A percentile compares a stretch with the other conserved stretches of the same genome.
These are phyloP conservation scores for Cymbopogon citratus DNA, from an alignment of 176 grass and related monocot genomes.

Conservation along the genomic window DNA sequence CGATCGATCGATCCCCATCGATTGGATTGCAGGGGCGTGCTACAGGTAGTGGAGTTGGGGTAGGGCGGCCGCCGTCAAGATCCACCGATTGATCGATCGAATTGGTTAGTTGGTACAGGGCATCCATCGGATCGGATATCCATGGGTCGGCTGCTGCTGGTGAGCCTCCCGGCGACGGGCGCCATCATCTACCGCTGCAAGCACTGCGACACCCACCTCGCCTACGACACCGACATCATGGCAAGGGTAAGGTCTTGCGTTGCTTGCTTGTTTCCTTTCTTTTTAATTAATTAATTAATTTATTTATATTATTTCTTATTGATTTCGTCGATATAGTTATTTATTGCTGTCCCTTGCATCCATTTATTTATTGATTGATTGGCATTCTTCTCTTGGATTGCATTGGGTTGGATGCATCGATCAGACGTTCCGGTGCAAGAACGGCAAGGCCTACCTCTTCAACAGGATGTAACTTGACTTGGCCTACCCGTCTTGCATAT, in stretches of 20 bases:
- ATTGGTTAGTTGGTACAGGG: not conserved
- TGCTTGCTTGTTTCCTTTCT: not conserved
- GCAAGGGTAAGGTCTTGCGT: constrained; percentile 27
- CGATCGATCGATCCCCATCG: not conserved
- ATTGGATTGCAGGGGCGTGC: not conserved
- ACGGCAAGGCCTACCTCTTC: constrained; percentile 59
- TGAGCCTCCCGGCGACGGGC: constrained; percentile 21
- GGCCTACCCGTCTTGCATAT: no score
- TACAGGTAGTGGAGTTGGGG: no score
- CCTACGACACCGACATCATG: constrained; percentile 38
- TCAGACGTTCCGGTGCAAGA: constrained; percentile 42
- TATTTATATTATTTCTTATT: no score
- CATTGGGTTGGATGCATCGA: not conserved
- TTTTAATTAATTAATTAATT: no score
- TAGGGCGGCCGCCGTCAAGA: not conserved
- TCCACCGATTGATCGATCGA: not conserved
- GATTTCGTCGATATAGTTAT: no score
- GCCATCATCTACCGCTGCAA: constrained; percentile 55
- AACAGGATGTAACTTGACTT: constrained; percentile 32
- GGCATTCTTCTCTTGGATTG: not conserved
- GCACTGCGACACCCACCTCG: constrained; percentile 57
- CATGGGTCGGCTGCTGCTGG: constrained; percentile 21
- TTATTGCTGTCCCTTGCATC: not conserved
- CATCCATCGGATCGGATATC: not conserved
- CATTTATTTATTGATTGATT: not conserved